These are phyloP conservation scores for Flaveria brownii DNA, from an alignment of 129 eudicot genomes.

Conservation along the genomic window DNA sequence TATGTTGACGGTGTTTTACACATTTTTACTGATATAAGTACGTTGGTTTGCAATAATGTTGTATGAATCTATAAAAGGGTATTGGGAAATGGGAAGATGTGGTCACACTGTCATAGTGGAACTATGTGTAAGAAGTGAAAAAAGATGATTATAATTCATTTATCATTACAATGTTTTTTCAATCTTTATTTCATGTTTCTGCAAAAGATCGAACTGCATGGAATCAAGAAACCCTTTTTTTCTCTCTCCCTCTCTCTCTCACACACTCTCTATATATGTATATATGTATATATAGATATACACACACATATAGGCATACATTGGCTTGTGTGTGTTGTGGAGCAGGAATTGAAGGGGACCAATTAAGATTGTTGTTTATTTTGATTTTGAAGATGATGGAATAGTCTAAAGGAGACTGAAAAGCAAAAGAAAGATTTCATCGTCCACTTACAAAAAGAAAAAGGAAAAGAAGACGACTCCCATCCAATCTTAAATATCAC, in stretches of 20 bases:
- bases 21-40: neutral
- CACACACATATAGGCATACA: slow-evolving; percentile 20
- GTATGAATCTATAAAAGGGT: neutral
- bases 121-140: slow-evolving; percentile 56
- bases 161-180: slow-evolving; percentile 76
- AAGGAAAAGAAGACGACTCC: slow-evolving; percentile 39
- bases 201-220: slow-evolving; percentile 44
- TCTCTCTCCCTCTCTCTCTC: neutral
- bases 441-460: slow-evolving; percentile 61
- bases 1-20: neutral
- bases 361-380: slow-evolving; percentile 21
- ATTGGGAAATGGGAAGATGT: slow-evolving; percentile 47
- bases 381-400: slow-evolving; percentile 55
- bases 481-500: slow-evolving; percentile 34
- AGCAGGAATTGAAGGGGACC: slow-evolving; percentile 39
- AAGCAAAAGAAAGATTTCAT: slow-evolving; percentile 78
- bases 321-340: slow-evolving; percentile 21
- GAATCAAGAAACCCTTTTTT: slow-evolving; percentile 40
- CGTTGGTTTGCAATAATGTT: slow-evolving; percentile 3
- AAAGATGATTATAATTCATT: slow-evolving; percentile 79
- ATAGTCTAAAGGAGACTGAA: slow-evolving; percentile 91
- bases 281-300: neutral
- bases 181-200: slow-evolving; percentile 47
- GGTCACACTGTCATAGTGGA: slow-evolving; percentile 40
- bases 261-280: neutral